Conservation (phyloP, 1,284 basidiomycete species). For the Cerioporus squamosus region DNA sequence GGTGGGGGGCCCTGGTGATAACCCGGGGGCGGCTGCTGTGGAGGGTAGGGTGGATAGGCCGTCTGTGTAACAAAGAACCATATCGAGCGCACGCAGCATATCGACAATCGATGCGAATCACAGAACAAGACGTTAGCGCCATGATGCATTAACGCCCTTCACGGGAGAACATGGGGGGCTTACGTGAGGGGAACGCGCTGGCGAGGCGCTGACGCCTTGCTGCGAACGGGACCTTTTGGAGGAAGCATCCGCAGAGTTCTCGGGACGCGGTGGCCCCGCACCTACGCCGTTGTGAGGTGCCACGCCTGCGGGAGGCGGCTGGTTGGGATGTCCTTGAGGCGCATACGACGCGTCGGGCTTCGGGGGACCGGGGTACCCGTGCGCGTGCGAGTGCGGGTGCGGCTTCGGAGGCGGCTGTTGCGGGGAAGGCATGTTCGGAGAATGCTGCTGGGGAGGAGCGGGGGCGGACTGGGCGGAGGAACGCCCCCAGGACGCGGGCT, state of each 20-base stretch:
- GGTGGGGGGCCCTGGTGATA: constrained; percentile 29
- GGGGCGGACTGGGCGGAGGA: constrained; percentile 11
- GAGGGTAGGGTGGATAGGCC: constrained; percentile 33
- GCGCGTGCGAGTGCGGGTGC: constrained; percentile 19
- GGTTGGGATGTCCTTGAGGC: constrained; percentile 12
- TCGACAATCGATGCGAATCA: constrained; percentile 24
- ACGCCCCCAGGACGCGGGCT: constrained; percentile 28
- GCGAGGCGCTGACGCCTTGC: constrained; percentile 37
- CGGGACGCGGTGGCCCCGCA: constrained; percentile 20
- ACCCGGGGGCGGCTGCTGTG: constrained; percentile 32
- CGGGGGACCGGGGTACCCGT: constrained; percentile 9
- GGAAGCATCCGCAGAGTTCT: constrained; percentile 27
- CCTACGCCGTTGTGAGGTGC: constrained; percentile 19
- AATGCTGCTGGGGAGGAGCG: constrained; percentile 24
- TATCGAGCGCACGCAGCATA: constrained; percentile 17
- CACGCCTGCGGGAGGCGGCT: constrained; percentile 11
- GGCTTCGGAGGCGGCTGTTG: constrained; percentile 31
- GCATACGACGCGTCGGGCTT: constrained; percentile 26
- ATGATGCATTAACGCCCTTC: constrained; percentile 28
- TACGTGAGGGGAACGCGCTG: constrained; percentile 43
- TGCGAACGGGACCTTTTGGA: constrained; percentile 35
- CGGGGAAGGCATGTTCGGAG: constrained; percentile 22
- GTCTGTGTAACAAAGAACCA: constrained; percentile 24
- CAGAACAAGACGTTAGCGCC: constrained; percentile 26
- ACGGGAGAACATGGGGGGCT: constrained; percentile 31